Evolutionary conservation across 2,329 filamentous ascomycete species (phyloP), one percentile per base, ranked within the genome.

Genomic region (Lizonia empirigonia): DNA sequence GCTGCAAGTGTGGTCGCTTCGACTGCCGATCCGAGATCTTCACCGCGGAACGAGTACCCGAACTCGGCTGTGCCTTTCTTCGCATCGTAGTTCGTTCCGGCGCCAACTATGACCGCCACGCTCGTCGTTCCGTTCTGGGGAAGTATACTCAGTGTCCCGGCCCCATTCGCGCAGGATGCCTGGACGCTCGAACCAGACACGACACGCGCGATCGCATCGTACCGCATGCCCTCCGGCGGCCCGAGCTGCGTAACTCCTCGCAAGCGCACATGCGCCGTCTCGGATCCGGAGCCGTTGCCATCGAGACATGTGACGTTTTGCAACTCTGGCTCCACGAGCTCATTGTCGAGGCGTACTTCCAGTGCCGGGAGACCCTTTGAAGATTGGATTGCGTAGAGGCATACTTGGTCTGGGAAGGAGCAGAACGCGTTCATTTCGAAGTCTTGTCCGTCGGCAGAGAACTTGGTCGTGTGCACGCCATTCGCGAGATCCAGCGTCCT

Each of bases 31-130:
- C 59, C 70, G 1, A 81, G 81, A 49, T 82, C 77, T 1, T 63
- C 63, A 2, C 81, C 80, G 27, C 70, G 73, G 64, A 82, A 84
- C 0, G 77, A 79, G 60, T 76, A 83, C 9, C 68, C 60, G 49
- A 60, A 61, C 13, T 69, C 70, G 0, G 71, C 65, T 37, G 76
- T 80, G 1, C 82, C 81, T 26, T 78, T 77, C 3, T 69, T 77
- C 44, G 77, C 68, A 38, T 83, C 79, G 45, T 80, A 84, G 50
- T 83, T 74, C 1, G 80, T 82, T 2, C 62, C 71, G 2, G 72
- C 72, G 1, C 75, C 74, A 13, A 82, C 60, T 0, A 82, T 68
- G 6, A 83, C 55, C 7, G 71, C 70, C 8, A 76, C 33, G 8
- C 57, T 62, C 2, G 52, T 65, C 5, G 68, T 56, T 4, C 56